Percentiles rank a stretch among this genome's conserved stretches.
phyloP scores from a whole-genome alignment of 2,329 filamentous ascomycete species.

The Beauveria rudraprayagi region DNA sequence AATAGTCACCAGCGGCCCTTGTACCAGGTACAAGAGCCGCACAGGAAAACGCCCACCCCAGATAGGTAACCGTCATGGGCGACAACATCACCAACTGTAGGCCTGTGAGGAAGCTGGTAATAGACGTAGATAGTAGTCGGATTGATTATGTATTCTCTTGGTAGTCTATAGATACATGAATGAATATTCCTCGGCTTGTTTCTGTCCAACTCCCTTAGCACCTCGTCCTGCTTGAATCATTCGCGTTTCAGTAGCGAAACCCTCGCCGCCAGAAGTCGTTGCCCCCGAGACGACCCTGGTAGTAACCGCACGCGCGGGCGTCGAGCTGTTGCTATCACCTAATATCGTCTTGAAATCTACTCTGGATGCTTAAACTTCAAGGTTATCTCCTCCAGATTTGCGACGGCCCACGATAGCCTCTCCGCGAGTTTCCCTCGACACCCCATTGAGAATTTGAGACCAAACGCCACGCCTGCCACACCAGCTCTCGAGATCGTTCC shows the following conservation, averaged over 20 bases:
- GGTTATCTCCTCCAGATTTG: no score
- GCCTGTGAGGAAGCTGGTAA: background rate
- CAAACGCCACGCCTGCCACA: no score
- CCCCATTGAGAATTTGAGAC: no score
- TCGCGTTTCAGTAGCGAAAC: background rate
- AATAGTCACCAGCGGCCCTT: background rate
- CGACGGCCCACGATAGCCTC: no score
- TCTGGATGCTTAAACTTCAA: no score
- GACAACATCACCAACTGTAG: background rate
- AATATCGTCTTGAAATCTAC: no score
- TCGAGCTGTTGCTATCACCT: background rate
- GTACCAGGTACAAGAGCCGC: slow-evolving; percentile 4
- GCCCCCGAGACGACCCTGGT: background rate
- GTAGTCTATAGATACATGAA: background rate
- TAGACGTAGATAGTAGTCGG: background rate
- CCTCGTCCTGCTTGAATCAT: background rate
- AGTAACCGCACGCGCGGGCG: background rate
- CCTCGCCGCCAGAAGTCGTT: background rate
- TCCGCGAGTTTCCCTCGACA: no score
- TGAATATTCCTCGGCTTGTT: background rate
- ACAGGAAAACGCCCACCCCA: no score
- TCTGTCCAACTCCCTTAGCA: background rate
- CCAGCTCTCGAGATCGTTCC: no score
- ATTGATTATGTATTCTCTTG: background rate
- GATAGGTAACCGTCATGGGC: background rate